These are phyloP conservation scores for Stagonosporopsis cucurbitacearum DNA, from an alignment of 2,329 filamentous ascomycete genomes.

Conservation along the genomic window DNA sequence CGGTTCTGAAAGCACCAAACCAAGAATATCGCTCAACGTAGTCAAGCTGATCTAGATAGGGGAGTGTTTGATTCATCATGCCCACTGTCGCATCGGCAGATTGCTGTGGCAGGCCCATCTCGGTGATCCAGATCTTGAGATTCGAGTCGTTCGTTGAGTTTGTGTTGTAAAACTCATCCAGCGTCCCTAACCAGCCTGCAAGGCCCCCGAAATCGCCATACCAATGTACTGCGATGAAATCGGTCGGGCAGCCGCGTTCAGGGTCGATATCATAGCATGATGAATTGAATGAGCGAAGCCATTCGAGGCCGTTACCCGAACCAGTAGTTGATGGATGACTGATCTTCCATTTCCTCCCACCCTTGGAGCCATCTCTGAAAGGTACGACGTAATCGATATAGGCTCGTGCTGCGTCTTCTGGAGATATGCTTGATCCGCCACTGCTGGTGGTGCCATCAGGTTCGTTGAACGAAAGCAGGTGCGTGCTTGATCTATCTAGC, in stretches of 20 bases:
- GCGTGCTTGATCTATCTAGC: conserved; percentile 66
- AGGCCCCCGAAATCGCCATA: conserved; percentile 73
- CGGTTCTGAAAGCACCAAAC: conserved; percentile 44
- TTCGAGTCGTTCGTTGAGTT: conserved; percentile 56
- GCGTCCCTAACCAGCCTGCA: conserved; percentile 68
- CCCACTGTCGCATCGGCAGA: conserved; percentile 63
- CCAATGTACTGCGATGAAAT: conserved; percentile 61
- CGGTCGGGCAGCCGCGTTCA: conserved; percentile 54
- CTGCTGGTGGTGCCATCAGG: conserved; percentile 66
- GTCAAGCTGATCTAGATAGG: conserved; percentile 70
- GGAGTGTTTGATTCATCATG: conserved; percentile 73
- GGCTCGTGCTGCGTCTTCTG: conserved; percentile 67
- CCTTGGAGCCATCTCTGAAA: conserved; percentile 60
- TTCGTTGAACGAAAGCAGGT: conserved; percentile 80
- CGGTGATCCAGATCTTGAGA: conserved; percentile 74
- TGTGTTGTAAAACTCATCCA: conserved; percentile 57
- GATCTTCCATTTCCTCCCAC: conserved; percentile 63
- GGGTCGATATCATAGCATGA: conserved; percentile 56
- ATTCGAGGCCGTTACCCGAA: conserved; percentile 65
- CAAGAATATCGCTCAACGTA: conserved; percentile 50
- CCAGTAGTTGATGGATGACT: conserved; percentile 75
- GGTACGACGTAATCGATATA: conserved; percentile 78
- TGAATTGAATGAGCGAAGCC: conserved; percentile 71
- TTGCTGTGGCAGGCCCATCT: conserved; percentile 69
- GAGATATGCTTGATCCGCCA: conserved; percentile 70